Evolutionary conservation across 1,139 yeast species (phyloP), one percentile per base, ranked within the genome.

Genomic region (Scheffersomyces segobiensis): DNA sequence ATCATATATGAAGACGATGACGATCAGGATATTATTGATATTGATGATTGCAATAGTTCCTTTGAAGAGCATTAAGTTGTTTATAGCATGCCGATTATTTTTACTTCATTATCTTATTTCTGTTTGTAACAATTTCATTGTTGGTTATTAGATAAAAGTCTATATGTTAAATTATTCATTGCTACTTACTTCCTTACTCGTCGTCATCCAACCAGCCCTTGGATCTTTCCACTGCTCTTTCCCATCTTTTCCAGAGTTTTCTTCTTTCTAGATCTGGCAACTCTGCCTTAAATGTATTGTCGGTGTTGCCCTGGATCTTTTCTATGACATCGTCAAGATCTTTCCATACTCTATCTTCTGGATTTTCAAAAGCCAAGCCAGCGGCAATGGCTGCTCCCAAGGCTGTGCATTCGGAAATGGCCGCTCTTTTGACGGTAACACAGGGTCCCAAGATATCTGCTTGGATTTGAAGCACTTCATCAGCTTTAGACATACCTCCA

Each of bases 371-470:
- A 1, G 93, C 88, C 67, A 93, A 78, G 14, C 97, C 97, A 2
- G 98, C 97, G 21, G 97, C 97, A 67, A 93, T 91, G 14, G 98
- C 98, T 14, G 97, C 97, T 32, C 98, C 98, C 62, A 93, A 82
- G 0, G 98, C 98, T 5, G 98, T 93, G 71, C 97, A 93, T 75
- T 93, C 98, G 47, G 92, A 79, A 72, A 89, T 90, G 42, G 86
- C 83, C 1, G 98, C 95, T 67, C 97, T 82, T 68, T 85, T 84
- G 55, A 93, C 96, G 46, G 87, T 85, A 49, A 93, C 92, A 72
- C 97, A 92, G 2, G 92, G 92, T 0, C 93, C 93, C 66, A 93
- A 81, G 62, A 93, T 87, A 73, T 93, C 96, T 12, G 97, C 91
- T 76, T 93, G 98, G 64, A 93, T 92, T 77, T 91, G 97, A 88